Percentiles rank a stretch among this genome's conserved stretches.
Evolutionary conservation across 441 rosid genomes (phyloP).

Genomic region (Cnidoscolus chayamansa): DNA sequence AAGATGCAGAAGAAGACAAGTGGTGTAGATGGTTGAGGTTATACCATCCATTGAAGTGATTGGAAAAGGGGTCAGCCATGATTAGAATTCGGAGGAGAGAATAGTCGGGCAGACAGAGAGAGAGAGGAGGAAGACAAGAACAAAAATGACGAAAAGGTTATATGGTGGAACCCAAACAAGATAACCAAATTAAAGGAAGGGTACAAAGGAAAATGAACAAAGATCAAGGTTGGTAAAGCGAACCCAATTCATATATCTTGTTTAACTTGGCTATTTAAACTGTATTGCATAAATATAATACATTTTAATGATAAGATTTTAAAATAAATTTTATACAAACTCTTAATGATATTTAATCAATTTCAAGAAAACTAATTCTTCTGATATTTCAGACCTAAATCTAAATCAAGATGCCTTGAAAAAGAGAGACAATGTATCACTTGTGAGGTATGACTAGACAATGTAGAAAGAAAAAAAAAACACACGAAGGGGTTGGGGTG

Average conservation of each 20-base stretch:
- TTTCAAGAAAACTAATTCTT: no score
- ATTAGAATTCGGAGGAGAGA: constrained; percentile 25
- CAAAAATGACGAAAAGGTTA: constrained; percentile 22
- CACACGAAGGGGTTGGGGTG: constrained; percentile 20
- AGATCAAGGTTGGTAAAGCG: constrained; percentile 28
- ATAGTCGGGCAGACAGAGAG: constrained; percentile 2
- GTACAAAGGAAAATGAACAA: constrained; percentile 26
- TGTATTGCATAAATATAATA: no score
- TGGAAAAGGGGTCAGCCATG: constrained; percentile 76
- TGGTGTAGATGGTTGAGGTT: constrained; percentile 40
- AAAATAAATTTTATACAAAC: no score
- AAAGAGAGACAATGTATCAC: constrained; percentile 48
- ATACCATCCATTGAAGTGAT: constrained; percentile 50
- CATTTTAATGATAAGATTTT: no score
- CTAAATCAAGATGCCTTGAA: neutral
- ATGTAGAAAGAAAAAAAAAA: constrained; percentile 32
- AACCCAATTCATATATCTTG: constrained; percentile 30
- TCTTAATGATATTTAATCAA: no score
- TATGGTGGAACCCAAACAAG: constrained; percentile 27
- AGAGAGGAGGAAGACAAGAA: constrained; percentile 9
- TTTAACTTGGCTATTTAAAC: no score
- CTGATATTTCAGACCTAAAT: no score
- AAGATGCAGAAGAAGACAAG: constrained; percentile 35
- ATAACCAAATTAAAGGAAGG: constrained; percentile 30
- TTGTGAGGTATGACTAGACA: constrained; percentile 46